Evolutionary conservation across 768 basidiomycete species (phyloP), one percentile per base, ranked within the genome.

Genomic region (Termitomyces sp.): DNA sequence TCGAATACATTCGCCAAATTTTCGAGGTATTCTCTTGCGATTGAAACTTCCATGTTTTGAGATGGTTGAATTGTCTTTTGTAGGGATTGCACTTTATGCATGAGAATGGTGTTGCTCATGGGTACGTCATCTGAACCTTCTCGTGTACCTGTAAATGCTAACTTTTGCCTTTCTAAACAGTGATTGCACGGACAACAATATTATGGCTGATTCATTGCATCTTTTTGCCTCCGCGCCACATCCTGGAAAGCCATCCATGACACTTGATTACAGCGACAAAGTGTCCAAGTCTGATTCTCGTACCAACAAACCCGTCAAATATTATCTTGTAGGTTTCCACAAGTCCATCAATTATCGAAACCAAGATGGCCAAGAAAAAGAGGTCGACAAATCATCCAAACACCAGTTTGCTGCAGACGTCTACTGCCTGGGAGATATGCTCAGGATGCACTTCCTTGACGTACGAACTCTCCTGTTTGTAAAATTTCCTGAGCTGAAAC

Each of bases 51-150:
- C 32, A 32, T 32, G 3, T 21, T 21, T 29, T 2, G 9, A 34
- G 16, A 48, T 48, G 32, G 16, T 11, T 8, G 3, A 34, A 2
- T 3, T 59, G 16, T 4, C 6, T 17, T n/a, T 38, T 1, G 6
- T 46, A 73, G 73, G 71, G 71, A 12, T 25, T 74, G 14, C 63
- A 69, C 55, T 71, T 69, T 56, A 68, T 74, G 65, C 73, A 74
- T 53, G 37, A 66, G 14, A 55, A 67, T 27, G 29, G 61, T 53
- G 65, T 74, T 8, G 69, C 69, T 12, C 71, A 72, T 51, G 23
- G 58, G 58, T 50, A 35, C 6, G 58, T 41, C 45, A 23, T 42
- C 31, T 27, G 4, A 31, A 17, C 29, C 34, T 40, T 29, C 40
- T 32, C 10, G 10, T 29, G 0, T 27, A 21, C 8, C 19, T 38